Base-by-base conservation (phyloP, 768 basidiomycete genomes). In the Termitomyces sp. region DNA sequence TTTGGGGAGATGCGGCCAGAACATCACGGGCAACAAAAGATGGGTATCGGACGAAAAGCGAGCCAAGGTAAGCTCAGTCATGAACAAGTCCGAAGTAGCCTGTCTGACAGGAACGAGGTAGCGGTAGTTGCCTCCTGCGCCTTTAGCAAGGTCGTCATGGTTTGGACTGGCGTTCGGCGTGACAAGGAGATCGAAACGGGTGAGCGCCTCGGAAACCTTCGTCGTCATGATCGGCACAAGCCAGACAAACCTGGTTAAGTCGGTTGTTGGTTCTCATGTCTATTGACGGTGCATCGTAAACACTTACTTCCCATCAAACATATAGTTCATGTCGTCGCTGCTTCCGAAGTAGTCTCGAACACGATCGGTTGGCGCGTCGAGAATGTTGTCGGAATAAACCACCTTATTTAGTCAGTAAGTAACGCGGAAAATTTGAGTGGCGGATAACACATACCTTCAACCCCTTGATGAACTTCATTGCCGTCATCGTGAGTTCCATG, bases 311-410 rank as follows among this genome's bases (percentile, higher is more conserved):
- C 52, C 57, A 38, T 32, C 30, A 20, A 22, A 40, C n/a, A 38
- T 24, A 32, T 47, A 32, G 22, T 54, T 56, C 24, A 60, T 46
- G 18, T 60, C 59, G 41, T 54, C 52, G 24, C 57, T 58, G 6
- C 50, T 22, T 38, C 50, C 50, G 30, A 51, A 51, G 20, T 5
- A 16, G 33, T 51, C 49, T 51, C 49, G 49, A 16, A 51, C 16
- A 36, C 49, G 49, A 51, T 51, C 49, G 24, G 9, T 2, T 20
- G 49, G 49, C 2, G 50, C 50, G 22, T 51, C 50, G 35, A 51
- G 33, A 51, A 13, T 14, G 33, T 36, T 26, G 50, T 51, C 50
- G 24, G 50, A 36, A 18, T 24, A 51, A 9, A 51, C 22, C 16
- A 51, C 50, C 50, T 51, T 22, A 9, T 51, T 9, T 10, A 22